Conservation (phyloP, 805 yeast species). For the Wickerhamomyces canadensis region DNA sequence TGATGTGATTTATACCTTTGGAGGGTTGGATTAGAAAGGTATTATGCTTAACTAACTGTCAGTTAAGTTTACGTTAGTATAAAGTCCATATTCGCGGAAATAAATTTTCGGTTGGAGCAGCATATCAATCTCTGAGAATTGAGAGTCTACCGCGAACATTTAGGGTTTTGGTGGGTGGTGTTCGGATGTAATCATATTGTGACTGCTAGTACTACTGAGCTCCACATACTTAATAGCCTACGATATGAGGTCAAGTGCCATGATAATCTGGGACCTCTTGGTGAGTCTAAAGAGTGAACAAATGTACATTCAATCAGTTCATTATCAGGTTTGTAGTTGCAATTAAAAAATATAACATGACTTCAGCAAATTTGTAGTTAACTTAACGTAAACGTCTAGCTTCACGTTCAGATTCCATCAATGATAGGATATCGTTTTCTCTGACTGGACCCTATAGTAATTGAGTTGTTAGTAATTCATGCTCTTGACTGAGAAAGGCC, state of each 20-base stretch:
- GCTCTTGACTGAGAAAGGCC: too few relatives aligned
- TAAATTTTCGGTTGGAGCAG: too few relatives aligned
- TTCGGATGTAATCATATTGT: slow-evolving; percentile 9
- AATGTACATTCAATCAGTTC: slow-evolving; percentile 25
- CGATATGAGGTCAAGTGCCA: not conserved
- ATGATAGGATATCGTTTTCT: slow-evolving; percentile 96
- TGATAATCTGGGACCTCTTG: not conserved
- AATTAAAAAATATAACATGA: slow-evolving; percentile 15
- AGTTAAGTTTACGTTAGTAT: too few relatives aligned
- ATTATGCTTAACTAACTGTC: too few relatives aligned
- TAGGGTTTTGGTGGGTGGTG: slow-evolving; percentile 8
- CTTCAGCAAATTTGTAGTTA: slow-evolving; percentile 15
- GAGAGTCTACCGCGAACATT: too few relatives aligned
- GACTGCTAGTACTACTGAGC: slow-evolving; percentile 13
- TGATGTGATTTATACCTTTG: too few relatives aligned
- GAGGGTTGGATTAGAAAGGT: too few relatives aligned
- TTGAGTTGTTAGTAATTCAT: slow-evolving; percentile 11
- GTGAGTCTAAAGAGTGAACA: slow-evolving; percentile 13
- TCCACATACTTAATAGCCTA: not conserved
- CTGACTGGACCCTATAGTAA: slow-evolving; percentile 74
- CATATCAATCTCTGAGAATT: too few relatives aligned
- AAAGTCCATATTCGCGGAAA: too few relatives aligned
- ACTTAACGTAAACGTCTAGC: slow-evolving; percentile 88
- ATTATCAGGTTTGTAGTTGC: slow-evolving; percentile 9
- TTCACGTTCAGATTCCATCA: slow-evolving; percentile 99